These are phyloP conservation scores for Cyclotella sp. DNA, from an alignment of 108 stramenopile genomes.

Conservation along the genomic window DNA sequence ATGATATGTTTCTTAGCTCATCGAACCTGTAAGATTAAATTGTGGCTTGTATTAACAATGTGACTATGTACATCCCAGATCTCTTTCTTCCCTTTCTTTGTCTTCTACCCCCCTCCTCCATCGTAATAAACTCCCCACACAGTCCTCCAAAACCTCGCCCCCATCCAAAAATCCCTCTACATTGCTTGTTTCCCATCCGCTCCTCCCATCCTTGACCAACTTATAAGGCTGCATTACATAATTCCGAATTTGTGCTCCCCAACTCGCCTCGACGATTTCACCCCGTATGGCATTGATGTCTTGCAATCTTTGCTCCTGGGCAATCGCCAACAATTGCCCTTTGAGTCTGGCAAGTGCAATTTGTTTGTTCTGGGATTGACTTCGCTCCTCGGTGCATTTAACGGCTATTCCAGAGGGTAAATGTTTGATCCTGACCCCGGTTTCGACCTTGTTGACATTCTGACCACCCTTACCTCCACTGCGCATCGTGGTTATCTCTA, in stretches of 20 bases:
- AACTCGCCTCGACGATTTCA: slow-evolving; percentile 86
- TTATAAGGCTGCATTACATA: slow-evolving; percentile 98
- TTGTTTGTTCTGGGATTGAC: slow-evolving; percentile 87
- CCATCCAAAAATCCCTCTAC: slow-evolving; percentile 88
- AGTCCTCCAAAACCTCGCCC: slow-evolving; percentile 73
- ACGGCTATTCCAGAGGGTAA: slow-evolving; percentile 95
- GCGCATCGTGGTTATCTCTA: slow-evolving; percentile 88
- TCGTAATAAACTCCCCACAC: slow-evolving; percentile 69
- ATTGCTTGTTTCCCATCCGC: slow-evolving; percentile 87
- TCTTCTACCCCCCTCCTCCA: slow-evolving; percentile 62
- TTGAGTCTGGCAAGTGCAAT: slow-evolving; percentile 89
- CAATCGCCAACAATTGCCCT: slow-evolving; percentile 82
- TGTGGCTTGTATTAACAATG: background rate
- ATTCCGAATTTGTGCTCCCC: slow-evolving; percentile 97
- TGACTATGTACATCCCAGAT: background rate
- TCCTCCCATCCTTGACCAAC: slow-evolving; percentile 95
- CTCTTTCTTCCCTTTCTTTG: slow-evolving; percentile 42
- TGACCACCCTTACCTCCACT: slow-evolving; percentile 97
- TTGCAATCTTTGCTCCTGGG: slow-evolving; percentile 70
- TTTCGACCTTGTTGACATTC: slow-evolving; percentile 99
- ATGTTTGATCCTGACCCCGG: slow-evolving; percentile 96
- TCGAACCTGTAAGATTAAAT: background rate
- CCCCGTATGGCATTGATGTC: slow-evolving; percentile 81
- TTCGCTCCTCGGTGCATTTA: slow-evolving; percentile 95
- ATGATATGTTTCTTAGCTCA: too few relatives aligned